A percentile compares a stretch with the other conserved stretches of the same genome.
These are phyloP conservation scores for Zea mays DNA, from an alignment of 176 grass and related monocot genomes.

Conservation along the genomic window DNA sequence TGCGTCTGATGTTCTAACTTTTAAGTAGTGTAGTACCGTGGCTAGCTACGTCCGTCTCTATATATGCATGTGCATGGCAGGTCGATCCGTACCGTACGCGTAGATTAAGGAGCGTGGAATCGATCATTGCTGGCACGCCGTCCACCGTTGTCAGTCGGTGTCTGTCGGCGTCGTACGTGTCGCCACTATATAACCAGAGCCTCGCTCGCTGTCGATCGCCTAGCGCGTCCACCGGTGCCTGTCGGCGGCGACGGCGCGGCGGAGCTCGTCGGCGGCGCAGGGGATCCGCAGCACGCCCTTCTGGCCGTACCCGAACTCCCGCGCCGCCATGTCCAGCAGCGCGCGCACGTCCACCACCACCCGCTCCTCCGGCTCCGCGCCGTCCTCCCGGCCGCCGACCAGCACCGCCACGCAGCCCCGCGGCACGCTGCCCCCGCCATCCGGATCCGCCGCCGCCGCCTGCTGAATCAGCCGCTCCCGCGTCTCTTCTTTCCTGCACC, in stretches of 20 bases:
- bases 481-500: neutral
- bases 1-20: too few species aligned
- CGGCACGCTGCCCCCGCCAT: neutral
- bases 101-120: too few species aligned
- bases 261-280: conserved; percentile 47
- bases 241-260: conserved; percentile 17
- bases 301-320: conserved; percentile 54
- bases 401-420: conserved; percentile 51
- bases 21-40: too few species aligned
- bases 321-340: conserved; percentile 53
- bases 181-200: too few species aligned
- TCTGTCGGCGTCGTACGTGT: too few species aligned
- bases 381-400: conserved; percentile 18
- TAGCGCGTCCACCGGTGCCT: neutral
- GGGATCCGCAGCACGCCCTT: conserved; percentile 54
- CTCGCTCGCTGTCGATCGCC: too few species aligned
- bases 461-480: conserved; percentile 13
- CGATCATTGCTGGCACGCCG: too few species aligned
- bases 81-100: too few species aligned
- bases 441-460: too few species aligned
- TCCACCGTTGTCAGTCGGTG: too few species aligned
- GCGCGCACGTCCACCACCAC: conserved; percentile 48
- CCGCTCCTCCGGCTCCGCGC: conserved; percentile 26
- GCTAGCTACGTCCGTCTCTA: too few species aligned
- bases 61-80: too few species aligned